Conservation (phyloP, 1,284 basidiomycete genomes). For the Puccinia brachypodii region DNA sequence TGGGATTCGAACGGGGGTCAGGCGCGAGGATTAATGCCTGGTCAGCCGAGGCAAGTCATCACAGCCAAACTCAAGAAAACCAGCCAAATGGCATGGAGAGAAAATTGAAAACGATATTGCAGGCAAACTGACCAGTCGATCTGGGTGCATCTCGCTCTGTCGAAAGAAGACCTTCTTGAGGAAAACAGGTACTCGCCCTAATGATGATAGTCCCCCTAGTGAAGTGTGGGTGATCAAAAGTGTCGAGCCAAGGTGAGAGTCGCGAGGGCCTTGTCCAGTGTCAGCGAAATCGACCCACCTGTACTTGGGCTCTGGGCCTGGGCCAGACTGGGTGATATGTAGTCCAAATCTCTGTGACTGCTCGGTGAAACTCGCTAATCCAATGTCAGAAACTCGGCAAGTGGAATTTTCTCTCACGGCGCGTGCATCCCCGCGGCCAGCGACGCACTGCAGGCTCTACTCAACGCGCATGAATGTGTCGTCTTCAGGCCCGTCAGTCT, state of each 20-base stretch:
- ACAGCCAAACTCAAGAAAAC: neutral
- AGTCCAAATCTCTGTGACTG: slow-evolving; percentile 1
- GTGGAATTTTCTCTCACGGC: neutral
- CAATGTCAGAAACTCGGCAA: neutral
- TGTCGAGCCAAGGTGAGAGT: neutral
- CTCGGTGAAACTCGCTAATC: neutral
- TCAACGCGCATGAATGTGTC: too few species aligned
- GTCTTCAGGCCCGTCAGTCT: too few species aligned
- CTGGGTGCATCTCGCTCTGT: slow-evolving; percentile 6
- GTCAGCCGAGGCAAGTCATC: neutral
- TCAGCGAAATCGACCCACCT: neutral
- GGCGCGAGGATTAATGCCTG: neutral
- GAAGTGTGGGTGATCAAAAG: slow-evolving; percentile 3
- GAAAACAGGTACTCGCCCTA: neutral
- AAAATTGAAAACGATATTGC: neutral
- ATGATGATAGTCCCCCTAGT: slow-evolving; percentile 2
- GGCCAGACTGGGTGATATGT: neutral
- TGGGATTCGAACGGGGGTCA: slow-evolving; percentile 32
- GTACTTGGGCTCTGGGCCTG: neutral
- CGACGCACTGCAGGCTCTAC: neutral
- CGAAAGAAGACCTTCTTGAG: neutral
- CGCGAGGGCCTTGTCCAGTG: slow-evolving; percentile 16
- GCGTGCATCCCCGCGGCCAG: neutral
- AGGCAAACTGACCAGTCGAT: slow-evolving; percentile 11
- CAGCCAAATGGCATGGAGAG: neutral